Evolutionary conservation across 768 basidiomycete genomes (phyloP).

Genomic region (Kwoniella sp.): DNA sequence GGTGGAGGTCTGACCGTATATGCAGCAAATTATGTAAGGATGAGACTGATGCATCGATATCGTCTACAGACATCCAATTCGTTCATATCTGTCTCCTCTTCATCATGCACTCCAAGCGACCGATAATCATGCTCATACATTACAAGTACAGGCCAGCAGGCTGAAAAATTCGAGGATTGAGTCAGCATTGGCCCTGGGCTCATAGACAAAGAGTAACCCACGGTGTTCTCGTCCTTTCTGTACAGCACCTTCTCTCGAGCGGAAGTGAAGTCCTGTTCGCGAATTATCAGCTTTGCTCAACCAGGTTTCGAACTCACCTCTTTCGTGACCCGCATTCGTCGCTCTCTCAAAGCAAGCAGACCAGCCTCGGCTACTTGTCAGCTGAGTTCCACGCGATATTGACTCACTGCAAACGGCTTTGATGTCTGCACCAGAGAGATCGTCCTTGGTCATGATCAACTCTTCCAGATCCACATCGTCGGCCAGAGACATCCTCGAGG

Average conservation of each 20-base stretch:
- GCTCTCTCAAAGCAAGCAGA: constrained; percentile 85
- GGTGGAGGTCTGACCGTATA: neutral
- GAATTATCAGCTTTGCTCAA: constrained; percentile 58
- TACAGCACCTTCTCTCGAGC: constrained; percentile 96
- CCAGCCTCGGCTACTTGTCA: constrained; percentile 79
- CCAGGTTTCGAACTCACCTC: constrained; percentile 75
- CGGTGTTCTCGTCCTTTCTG: constrained; percentile 93
- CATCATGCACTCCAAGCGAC: neutral
- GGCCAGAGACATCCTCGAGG: constrained; percentile 87
- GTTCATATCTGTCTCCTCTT: neutral
- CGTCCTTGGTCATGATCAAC: constrained; percentile 92
- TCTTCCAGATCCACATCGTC: constrained; percentile 88
- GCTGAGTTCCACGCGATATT: neutral
- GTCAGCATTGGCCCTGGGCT: too few relatives aligned
- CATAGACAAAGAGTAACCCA: too few relatives aligned
- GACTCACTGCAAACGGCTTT: constrained; percentile 79
- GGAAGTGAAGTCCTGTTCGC: constrained; percentile 86
- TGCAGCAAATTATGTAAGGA: neutral
- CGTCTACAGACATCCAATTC: neutral
- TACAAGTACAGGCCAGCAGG: constrained; percentile 29
- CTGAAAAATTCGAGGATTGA: too few relatives aligned
- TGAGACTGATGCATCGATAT: neutral
- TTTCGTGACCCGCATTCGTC: constrained; percentile 62
- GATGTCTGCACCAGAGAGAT: constrained; percentile 95
- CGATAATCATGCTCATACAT: neutral